Percentiles rank a stretch among this genome's conserved stretches.
These are phyloP conservation scores for Trichoderma sp. DNA, from an alignment of 2,329 filamentous ascomycete genomes.

Conservation along the genomic window DNA sequence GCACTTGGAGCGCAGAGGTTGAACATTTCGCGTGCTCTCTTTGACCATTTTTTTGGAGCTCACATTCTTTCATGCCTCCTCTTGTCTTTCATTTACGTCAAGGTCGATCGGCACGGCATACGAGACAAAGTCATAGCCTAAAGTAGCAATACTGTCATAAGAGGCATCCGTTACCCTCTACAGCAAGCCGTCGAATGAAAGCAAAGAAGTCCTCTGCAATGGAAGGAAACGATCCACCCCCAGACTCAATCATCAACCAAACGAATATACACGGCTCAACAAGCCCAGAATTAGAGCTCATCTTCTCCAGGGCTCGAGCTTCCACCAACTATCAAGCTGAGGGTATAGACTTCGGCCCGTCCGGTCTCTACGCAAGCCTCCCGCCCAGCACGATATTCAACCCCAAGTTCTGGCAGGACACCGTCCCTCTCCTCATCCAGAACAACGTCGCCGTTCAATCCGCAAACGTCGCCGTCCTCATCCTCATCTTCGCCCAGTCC, in stretches of 20 bases:
- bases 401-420: conserved; percentile 41
- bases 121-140: background rate
- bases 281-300: background rate
- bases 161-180: too few relatives aligned
- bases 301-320: background rate
- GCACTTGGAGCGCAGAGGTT: background rate
- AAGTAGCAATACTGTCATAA: background rate
- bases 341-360: background rate
- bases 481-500: conserved; percentile 36
- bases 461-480: conserved; percentile 45
- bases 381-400: conserved; percentile 35
- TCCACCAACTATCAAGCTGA: background rate
- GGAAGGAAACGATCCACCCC: background rate
- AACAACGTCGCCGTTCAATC: conserved; percentile 42
- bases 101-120: background rate
- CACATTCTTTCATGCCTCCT: background rate
- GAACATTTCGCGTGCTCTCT: background rate
- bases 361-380: background rate
- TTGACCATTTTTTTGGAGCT: background rate
- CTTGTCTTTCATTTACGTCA: background rate
- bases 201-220: background rate
- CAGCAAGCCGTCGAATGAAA: background rate
- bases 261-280: background rate
- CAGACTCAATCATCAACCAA: background rate
- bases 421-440: conserved; percentile 41